phyloP scores from a whole-genome alignment of 2,329 filamentous ascomycete genomes.

The Claviceps sp. region DNA sequence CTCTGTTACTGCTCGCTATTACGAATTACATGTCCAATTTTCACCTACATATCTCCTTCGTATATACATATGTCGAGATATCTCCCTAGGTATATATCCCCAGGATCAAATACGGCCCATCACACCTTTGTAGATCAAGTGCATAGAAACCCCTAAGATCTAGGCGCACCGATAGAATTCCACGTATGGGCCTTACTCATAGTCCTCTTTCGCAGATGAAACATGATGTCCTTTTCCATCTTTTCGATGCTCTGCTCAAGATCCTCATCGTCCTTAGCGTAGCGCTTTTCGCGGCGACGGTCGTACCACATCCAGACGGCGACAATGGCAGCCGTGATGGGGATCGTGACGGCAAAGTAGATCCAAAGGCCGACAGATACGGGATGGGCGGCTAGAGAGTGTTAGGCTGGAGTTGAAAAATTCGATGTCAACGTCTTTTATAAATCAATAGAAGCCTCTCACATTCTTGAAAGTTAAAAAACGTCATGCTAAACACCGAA shows the following conservation, averaged over 20 bases:
- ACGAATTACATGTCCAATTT: too few relatives aligned
- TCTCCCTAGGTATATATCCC: too few relatives aligned
- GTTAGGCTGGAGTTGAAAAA: slow-evolving; percentile 1
- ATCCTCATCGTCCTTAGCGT: slow-evolving; percentile 34
- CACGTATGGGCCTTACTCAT: slow-evolving; percentile 43
- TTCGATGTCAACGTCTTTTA: too few relatives aligned
- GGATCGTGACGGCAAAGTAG: slow-evolving; percentile 48
- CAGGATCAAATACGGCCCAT: too few relatives aligned
- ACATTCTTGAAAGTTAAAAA: slow-evolving; percentile 47
- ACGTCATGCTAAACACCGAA: slow-evolving; percentile 53
- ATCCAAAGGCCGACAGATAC: slow-evolving; percentile 45
- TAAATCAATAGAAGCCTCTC: slow-evolving; percentile 4
- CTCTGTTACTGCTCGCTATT: too few relatives aligned
- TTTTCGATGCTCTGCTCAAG: slow-evolving; percentile 40
- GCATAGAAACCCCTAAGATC: too few relatives aligned
- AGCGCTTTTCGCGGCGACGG: slow-evolving; percentile 32
- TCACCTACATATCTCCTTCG: too few relatives aligned
- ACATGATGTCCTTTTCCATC: slow-evolving; percentile 45
- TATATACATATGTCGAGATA: too few relatives aligned
- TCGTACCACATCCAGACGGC: slow-evolving; percentile 42
- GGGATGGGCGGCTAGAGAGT: slow-evolving; percentile 18
- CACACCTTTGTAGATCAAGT: too few relatives aligned
- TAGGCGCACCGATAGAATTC: slow-evolving; percentile 25
- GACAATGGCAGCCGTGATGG: slow-evolving; percentile 42
- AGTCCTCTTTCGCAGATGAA: slow-evolving; percentile 40